Base-by-base conservation (phyloP, 2,329 filamentous ascomycete genomes). In the Dactylella cylindrospora region DNA sequence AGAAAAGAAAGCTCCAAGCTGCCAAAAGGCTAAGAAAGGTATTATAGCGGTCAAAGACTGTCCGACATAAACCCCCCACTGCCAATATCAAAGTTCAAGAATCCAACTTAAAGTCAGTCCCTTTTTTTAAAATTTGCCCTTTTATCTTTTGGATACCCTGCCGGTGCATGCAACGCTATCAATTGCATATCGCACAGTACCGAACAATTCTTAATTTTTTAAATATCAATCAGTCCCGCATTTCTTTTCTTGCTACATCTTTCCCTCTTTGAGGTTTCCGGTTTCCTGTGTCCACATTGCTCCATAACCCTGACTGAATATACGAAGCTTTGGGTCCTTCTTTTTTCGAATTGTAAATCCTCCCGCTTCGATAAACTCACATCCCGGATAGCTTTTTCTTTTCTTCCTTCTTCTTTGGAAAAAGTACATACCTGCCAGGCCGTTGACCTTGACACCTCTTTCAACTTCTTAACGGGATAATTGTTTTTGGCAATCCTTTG, bases 301-400 rank as follows among this genome's bases (percentile, higher is more conserved):
- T 46, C 52, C 57, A 45, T 35, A 23, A 40, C 38, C 31, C 36
- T 61, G 55, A n/a, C n/a, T n/a, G n/a, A n/a, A n/a, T n/a, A n/a
- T n/a, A n/a, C n/a, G n/a, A 61, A 31, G 55, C 55, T 41, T 54
- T 54, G 15, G 49, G 44, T 62, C 57, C 57, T 62, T 62, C 57
- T 62, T 38, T 62, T 62, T 62, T 62, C 2, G 57, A 54, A 41
- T 23, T 23, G 45, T 47, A 62, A 62, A 62, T 62, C 49, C 54
- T 62, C 49, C 57, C 57, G 57, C 57, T 47, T 62, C 49, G 57
- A 44, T 62, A 44, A 44, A 41, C 47, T 61, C 49, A 41, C 47
- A 61, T 40, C 46, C 26, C 40, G 41, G 47, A 25, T 46, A 19
- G 13, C 17, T 9, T 2, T 47, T 43, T 39, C 3, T 47, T 43